Evolutionary conservation across 2,329 filamentous ascomycete species (phyloP).

Genomic region (Fusarium nanum): DNA sequence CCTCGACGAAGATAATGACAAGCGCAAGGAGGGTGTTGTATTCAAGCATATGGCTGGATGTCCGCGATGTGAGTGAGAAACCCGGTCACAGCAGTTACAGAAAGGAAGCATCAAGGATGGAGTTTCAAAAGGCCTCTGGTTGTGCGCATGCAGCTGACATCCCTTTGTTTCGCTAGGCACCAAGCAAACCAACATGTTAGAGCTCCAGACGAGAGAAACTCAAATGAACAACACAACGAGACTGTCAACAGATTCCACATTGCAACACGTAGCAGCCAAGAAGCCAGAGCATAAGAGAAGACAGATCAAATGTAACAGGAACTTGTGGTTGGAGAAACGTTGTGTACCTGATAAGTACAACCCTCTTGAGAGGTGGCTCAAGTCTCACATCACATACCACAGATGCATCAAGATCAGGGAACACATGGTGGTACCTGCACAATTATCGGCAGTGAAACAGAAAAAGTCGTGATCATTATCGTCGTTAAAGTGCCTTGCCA

Average conservation of each 20-base stretch:
- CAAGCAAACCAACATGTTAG: neutral
- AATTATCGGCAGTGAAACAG: conserved; percentile 18
- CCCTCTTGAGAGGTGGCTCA: neutral
- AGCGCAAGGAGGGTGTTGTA: neutral
- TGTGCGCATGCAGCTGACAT: neutral
- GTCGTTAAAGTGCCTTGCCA: conserved; percentile 45
- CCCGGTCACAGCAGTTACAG: neutral
- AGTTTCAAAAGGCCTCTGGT: neutral
- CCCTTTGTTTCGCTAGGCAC: neutral
- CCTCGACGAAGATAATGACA: neutral
- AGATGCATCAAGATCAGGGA: neutral
- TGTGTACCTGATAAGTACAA: neutral
- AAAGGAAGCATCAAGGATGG: neutral
- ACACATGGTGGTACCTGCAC: neutral
- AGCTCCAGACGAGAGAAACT: neutral
- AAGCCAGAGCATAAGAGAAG: neutral
- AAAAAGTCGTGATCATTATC: conserved; percentile 45
- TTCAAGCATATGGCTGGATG: neutral
- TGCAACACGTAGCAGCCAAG: neutral
- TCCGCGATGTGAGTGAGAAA: neutral
- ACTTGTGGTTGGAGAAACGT: neutral
- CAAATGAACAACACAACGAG: neutral
- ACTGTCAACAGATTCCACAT: neutral
- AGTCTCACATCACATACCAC: conserved; percentile 6
- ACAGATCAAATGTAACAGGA: neutral